phyloP scores from a whole-genome alignment of 106 monocot species.

The Gastrodia elata region DNA sequence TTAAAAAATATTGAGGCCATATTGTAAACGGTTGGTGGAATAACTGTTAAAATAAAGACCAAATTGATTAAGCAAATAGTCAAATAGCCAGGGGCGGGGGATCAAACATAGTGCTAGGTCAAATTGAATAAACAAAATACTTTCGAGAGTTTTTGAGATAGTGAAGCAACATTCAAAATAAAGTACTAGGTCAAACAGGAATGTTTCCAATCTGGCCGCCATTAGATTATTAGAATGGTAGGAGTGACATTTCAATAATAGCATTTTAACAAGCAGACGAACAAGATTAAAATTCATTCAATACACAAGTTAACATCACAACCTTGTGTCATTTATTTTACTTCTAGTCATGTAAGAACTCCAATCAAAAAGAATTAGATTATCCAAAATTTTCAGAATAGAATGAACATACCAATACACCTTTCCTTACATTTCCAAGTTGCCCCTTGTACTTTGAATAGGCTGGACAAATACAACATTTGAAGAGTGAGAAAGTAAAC shows the following conservation, averaged over 20 bases:
- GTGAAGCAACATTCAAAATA: not conserved
- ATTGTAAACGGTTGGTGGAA: too few relatives aligned
- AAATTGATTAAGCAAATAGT: too few relatives aligned
- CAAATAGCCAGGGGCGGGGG: too few relatives aligned
- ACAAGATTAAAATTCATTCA: not conserved
- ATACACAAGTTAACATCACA: not conserved
- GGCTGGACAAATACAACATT: conserved; percentile 24
- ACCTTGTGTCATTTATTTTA: not conserved
- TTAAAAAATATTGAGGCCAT: too few relatives aligned
- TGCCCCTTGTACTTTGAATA: conserved; percentile 77
- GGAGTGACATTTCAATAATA: not conserved
- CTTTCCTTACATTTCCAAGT: conserved; percentile 97
- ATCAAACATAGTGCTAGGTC: too few relatives aligned
- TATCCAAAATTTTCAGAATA: not conserved
- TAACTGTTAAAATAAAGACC: too few relatives aligned
- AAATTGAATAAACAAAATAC: too few relatives aligned
- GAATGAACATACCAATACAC: conserved; percentile 66
- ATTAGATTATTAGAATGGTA: not conserved
- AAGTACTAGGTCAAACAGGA: not conserved
- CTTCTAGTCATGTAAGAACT: not conserved
- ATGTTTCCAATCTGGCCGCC: not conserved
- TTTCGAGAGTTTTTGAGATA: too few relatives aligned
- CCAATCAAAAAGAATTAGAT: not conserved
- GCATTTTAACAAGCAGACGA: not conserved
- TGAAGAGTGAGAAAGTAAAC: not conserved